phyloP scores from a whole-genome alignment of 2,329 filamentous ascomycete genomes.

The Boeremia lycopersici region DNA sequence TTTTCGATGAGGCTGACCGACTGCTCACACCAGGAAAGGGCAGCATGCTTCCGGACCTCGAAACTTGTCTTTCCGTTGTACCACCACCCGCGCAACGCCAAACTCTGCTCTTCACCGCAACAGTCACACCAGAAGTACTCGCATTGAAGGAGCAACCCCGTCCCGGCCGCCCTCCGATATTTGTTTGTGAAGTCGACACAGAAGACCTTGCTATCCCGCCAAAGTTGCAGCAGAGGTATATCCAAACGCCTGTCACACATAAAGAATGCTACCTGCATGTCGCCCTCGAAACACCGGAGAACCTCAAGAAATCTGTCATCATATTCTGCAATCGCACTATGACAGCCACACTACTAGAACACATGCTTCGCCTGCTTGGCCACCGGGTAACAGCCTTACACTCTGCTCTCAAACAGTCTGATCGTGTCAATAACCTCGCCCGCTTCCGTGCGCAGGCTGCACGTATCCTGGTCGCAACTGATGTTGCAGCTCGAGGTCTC shows the following conservation, averaged over 20 bases:
- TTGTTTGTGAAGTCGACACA: conserved; percentile 87
- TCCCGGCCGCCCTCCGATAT: conserved; percentile 75
- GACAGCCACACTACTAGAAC: conserved; percentile 87
- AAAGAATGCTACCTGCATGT: conserved; percentile 94
- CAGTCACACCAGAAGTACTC: conserved; percentile 88
- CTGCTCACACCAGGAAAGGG: conserved; percentile 77
- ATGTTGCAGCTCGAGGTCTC: conserved; percentile 90
- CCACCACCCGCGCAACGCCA: conserved; percentile 81
- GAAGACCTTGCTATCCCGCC: conserved; percentile 74
- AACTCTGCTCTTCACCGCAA: conserved; percentile 94
- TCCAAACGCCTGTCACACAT: conserved; percentile 88
- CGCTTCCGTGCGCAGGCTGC: conserved; percentile 90
- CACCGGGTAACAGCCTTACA: conserved; percentile 93
- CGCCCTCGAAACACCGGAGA: conserved; percentile 75
- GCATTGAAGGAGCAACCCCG: conserved; percentile 82
- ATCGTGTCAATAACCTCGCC: conserved; percentile 85
- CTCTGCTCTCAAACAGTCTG: conserved; percentile 81
- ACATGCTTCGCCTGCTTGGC: conserved; percentile 80
- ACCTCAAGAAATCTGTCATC: conserved; percentile 78
- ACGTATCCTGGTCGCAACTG: conserved; percentile 89
- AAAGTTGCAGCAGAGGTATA: conserved; percentile 81
- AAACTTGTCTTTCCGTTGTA: conserved; percentile 82
- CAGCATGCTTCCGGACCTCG: conserved; percentile 93
- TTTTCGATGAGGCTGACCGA: conserved; percentile 94
- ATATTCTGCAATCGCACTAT: conserved; percentile 93